Evolutionary conservation across 805 yeast species (phyloP), one percentile per base, ranked within the genome.

Genomic region (Candida nanaspora): DNA sequence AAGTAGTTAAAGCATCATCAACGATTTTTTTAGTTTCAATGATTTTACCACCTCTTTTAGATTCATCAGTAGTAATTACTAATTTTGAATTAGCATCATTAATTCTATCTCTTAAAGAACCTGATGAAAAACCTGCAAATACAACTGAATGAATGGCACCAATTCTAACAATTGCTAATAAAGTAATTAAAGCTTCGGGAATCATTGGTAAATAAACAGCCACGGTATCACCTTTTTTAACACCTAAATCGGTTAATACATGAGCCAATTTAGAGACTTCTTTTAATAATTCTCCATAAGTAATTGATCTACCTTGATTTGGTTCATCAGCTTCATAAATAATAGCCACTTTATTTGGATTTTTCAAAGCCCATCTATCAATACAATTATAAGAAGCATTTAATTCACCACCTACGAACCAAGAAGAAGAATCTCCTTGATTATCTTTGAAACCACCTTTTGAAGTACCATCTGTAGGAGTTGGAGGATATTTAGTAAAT

Each of bases 201-300:
- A 80, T 81, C 93, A 84, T 85, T 53, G 95, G 95, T 68, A 85
- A 69, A 60, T 85, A 85, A 40, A 85, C 84, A 20, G 93, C 93
- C 42, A 85, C 91, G 15, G 88, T 81, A 57, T 85, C 95, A 52
- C 93, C 93, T 63, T 84, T 85, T 45, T 70, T 66, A 43, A 84
- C 80, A 38, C 89, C 89, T 70, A 80, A 66, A 44, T 67, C 63
- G 49, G 70, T 66, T 57, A 85, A 70, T 28, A 80, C 81, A 51
- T 82, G 86, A 7, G 91, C 83, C 41, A 81, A 78, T 56, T 76
- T 74, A 33, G 78, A 80, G 27, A 84, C 87, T 51, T 84, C 75
- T 49, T 75, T 75, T 49, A 84, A 68, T 51, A 85, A 70, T 65
- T 85, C 83, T 29, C 82, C 82, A 59, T 74, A 85, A 19, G 91